Base-by-base conservation (phyloP, 805 yeast genomes). In the Naumovozyma baii region DNA sequence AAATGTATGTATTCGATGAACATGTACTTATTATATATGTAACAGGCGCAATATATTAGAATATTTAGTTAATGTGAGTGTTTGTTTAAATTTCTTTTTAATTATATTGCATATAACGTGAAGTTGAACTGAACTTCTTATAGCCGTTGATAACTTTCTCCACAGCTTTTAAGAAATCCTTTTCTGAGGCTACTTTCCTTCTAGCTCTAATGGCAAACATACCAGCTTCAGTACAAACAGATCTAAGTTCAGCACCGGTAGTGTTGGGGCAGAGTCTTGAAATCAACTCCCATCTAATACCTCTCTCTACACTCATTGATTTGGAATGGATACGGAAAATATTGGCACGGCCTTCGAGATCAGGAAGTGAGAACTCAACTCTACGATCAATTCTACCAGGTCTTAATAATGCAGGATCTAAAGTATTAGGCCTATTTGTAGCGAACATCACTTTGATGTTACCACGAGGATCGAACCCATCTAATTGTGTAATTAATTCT, bases 371-470 rank as follows among this genome's bases (percentile, higher is more conserved):
- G 60, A 92, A 92, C 65, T 92, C 99, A 28, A 92, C 98, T 65
- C 90, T 92, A 66, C 99, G 83, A 67, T 92, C 99, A 54, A 92
- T 90, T 74, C 99, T 82, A 35, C 99, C 99, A 2, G 99, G 98
- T 68, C 99, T 82, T 55, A 92, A 70, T 59, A 92, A 70, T 1
- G 99, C 99, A 20, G 98, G 98, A 60, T 92, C 99, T 60, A 92
- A 74, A 0, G 97, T 92, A 64, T 92, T 90, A 45, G 97, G 98
- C 67, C 98, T 77, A 66, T 92, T 92, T 13, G 99, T 92, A 32
- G 99, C 99, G 68, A 92, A 92, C 97, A 92, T 92, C 41, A 92
- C 99, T 70, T 92, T 92, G 63, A 92, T 92, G 64, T 92, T 92
- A 57, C 97, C 98, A 66, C 97, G 81, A 45, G 98, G 95, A 56